A percentile compares a stretch with the other conserved stretches of the same genome.
phyloP scores from a whole-genome alignment of 2,329 filamentous ascomycete species.

The Claviceps citrina region DNA sequence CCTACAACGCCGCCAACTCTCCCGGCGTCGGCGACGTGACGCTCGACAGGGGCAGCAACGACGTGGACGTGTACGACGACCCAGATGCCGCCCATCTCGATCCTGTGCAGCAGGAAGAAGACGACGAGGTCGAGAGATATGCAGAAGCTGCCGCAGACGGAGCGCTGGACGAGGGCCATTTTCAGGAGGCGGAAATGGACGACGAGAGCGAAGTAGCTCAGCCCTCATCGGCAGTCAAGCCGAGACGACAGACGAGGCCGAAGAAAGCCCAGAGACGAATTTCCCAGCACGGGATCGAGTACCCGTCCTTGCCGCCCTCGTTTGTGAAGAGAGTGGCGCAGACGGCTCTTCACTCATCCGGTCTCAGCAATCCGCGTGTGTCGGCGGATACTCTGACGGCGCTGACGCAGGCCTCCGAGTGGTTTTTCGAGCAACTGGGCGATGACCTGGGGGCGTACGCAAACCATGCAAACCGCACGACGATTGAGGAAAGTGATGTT shows the following conservation, averaged over 20 bases:
- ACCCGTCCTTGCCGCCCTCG: slow-evolving; percentile 56
- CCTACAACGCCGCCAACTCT: not conserved
- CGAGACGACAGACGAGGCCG: slow-evolving; percentile 7
- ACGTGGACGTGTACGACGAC: slow-evolving; percentile 1
- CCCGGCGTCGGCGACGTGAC: slow-evolving; percentile 5
- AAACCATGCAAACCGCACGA: slow-evolving; percentile 66
- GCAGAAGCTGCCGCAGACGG: not conserved
- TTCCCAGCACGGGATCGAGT: slow-evolving; percentile 59
- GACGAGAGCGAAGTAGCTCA: not conserved
- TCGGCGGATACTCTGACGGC: slow-evolving; percentile 58
- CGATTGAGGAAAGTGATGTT: slow-evolving; percentile 74
- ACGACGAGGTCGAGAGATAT: not conserved
- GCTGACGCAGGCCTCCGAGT: slow-evolving; percentile 68
- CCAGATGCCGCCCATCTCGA: not conserved
- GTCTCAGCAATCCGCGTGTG: slow-evolving; percentile 51
- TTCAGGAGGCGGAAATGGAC: not conserved
- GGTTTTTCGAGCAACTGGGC: slow-evolving; percentile 80
- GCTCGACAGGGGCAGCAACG: slow-evolving; percentile 4
- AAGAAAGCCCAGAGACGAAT: slow-evolving; percentile 27
- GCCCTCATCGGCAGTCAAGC: slow-evolving; percentile 2
- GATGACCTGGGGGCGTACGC: slow-evolving; percentile 70
- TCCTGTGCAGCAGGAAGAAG: not conserved
- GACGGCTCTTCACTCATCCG: slow-evolving; percentile 52
- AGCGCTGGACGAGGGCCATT: not conserved
- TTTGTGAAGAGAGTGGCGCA: slow-evolving; percentile 62